Conservation (phyloP, 495 filamentous ascomycete genomes). For the Aspergillus carlsbadensis region DNA sequence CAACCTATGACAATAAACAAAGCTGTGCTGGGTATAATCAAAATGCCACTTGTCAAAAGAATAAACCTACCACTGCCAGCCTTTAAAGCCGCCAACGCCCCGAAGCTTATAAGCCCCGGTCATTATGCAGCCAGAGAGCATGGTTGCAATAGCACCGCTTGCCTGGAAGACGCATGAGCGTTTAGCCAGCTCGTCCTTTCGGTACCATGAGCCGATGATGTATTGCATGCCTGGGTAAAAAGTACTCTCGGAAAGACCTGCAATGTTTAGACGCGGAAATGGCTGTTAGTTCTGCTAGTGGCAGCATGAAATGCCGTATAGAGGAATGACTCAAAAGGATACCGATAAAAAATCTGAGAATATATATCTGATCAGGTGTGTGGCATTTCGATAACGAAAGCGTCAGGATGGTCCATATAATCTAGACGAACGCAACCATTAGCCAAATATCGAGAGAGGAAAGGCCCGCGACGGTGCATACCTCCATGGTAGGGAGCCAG, state of each 20-base stretch:
- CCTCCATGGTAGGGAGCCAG: slow-evolving; percentile 55
- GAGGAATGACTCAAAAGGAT: slow-evolving; percentile 25
- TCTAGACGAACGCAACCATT: slow-evolving; percentile 28
- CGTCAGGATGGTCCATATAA: slow-evolving; percentile 55
- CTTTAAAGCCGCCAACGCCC: slow-evolving; percentile 46
- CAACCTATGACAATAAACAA: slow-evolving; percentile 26
- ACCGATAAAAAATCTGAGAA: slow-evolving; percentile 59
- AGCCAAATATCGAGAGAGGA: background rate
- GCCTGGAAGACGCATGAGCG: slow-evolving; percentile 63
- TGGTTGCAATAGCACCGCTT: slow-evolving; percentile 49
- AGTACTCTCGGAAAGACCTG: slow-evolving; percentile 44
- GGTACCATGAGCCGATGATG: slow-evolving; percentile 50
- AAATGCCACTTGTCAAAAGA: too few relatives aligned
- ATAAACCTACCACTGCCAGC: slow-evolving; percentile 43
- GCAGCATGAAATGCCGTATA: too few relatives aligned
- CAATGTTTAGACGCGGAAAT: background rate
- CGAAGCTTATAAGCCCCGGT: slow-evolving; percentile 51
- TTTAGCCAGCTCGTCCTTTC: slow-evolving; percentile 55
- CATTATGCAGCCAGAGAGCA: slow-evolving; percentile 61
- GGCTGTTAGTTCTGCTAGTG: too few relatives aligned
- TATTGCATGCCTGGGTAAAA: slow-evolving; percentile 50
- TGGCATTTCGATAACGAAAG: slow-evolving; percentile 48
- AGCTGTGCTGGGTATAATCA: too few relatives aligned
- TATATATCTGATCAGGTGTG: slow-evolving; percentile 51
- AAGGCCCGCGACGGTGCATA: background rate